A percentile compares a stretch with the other conserved stretches of the same genome.
These are phyloP conservation scores for Oryza longistaminata DNA, from an alignment of 176 grass and related monocot genomes.

Conservation along the genomic window DNA sequence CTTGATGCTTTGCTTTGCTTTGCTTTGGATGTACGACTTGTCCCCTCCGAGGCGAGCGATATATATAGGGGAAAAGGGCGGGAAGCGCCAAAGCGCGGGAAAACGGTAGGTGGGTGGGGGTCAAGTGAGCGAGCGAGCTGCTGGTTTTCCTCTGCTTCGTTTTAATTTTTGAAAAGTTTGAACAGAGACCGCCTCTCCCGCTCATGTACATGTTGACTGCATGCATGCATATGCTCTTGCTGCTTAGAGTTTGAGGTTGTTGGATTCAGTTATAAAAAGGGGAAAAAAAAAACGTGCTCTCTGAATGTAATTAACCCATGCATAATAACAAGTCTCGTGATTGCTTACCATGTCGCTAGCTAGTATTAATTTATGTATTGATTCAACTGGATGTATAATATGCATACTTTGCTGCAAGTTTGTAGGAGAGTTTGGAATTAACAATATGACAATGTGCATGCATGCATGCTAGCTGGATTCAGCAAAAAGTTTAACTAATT, in stretches of 20 bases:
- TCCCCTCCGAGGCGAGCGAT: background rate
- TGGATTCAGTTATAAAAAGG: background rate
- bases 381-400: too few species aligned
- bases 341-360: too few species aligned
- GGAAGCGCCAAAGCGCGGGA: background rate
- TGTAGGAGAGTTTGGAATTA: background rate
- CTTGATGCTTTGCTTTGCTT: background rate
- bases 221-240: background rate
- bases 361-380: too few species aligned
- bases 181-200: background rate
- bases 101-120: conserved; percentile 3
- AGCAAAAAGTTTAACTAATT: too few species aligned
- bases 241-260: background rate
- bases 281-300: background rate
- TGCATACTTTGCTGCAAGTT: background rate
- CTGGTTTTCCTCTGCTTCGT: background rate
- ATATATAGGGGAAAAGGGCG: background rate
- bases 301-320: background rate
- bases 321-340: too few species aligned
- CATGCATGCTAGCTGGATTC: too few species aligned
- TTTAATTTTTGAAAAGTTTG: background rate
- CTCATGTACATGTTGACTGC: background rate
- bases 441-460: too few species aligned
- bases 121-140: background rate
- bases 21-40: conserved; percentile 1